These are phyloP conservation scores for Helicostylum pulchrum DNA, from an alignment of 192 early-diverging fungal genomes.

Conservation along the genomic window DNA sequence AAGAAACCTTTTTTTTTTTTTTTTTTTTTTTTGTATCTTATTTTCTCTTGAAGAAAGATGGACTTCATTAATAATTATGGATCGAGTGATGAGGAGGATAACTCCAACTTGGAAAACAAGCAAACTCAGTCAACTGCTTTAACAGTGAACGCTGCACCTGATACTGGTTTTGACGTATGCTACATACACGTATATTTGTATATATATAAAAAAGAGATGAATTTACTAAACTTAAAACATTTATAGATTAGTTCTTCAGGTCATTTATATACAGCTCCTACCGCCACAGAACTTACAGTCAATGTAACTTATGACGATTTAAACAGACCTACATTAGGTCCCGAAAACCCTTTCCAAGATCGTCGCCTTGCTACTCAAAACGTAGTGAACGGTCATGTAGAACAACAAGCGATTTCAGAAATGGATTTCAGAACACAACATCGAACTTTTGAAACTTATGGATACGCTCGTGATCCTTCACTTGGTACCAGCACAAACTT, in stretches of 20 bases:
- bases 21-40: background rate
- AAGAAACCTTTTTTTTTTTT: too few relatives aligned
- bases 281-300: conserved; percentile 49
- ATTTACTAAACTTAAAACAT: background rate
- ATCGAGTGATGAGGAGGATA: conserved; percentile 37
- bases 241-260: background rate
- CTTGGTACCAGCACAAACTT: conserved; percentile 30
- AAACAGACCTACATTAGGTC: conserved; percentile 48
- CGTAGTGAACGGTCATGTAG: conserved; percentile 71
- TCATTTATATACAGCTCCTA: conserved; percentile 51
- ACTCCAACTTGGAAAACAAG: background rate
- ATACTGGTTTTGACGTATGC: conserved; percentile 52
- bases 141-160: conserved; percentile 47
- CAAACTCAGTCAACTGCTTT: background rate
- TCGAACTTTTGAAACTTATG: conserved; percentile 77
- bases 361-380: conserved; percentile 46
- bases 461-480: conserved; percentile 81
- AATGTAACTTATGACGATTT: conserved; percentile 61
- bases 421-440: conserved; percentile 78
- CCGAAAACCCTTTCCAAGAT: conserved; percentile 50
- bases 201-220: background rate
- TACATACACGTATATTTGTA: background rate
- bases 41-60: conserved; percentile 12
- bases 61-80: conserved; percentile 32
- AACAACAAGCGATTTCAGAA: conserved; percentile 70